Evolutionary conservation across 202 grass and related monocot species (phyloP).

Genomic region (Zoysia matrella): DNA sequence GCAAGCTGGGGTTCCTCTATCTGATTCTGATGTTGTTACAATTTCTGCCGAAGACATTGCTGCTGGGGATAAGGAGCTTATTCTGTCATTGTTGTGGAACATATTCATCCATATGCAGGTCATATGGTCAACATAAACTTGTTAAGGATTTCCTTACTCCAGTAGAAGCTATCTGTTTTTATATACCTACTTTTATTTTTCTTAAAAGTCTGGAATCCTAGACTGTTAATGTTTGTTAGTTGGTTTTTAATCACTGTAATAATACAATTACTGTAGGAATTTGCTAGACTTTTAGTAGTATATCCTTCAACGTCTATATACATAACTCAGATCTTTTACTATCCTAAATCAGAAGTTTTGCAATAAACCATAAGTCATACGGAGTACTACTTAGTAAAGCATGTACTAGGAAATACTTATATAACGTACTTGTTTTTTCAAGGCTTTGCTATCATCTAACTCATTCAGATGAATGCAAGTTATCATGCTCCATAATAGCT

Average conservation of each 20-base stretch:
- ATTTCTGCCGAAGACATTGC: slow-evolving; percentile 61
- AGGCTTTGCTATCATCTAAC: slow-evolving; percentile 11
- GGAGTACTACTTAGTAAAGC: too few relatives aligned
- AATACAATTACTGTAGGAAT: background rate
- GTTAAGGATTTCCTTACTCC: background rate
- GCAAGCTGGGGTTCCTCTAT: slow-evolving; percentile 41
- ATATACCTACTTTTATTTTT: background rate
- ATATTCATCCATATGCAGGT: slow-evolving; percentile 65
- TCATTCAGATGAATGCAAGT: background rate
- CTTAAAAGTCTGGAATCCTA: slow-evolving; percentile 15
- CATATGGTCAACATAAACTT: slow-evolving; percentile 18
- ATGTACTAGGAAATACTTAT: background rate
- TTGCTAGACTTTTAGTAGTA: background rate
- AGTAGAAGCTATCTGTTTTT: background rate
- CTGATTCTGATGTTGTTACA: slow-evolving; percentile 57
- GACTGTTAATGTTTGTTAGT: slow-evolving; percentile 13
- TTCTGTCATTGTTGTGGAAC: slow-evolving; percentile 65
- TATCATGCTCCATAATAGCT: background rate
- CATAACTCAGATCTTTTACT: slow-evolving; percentile 13
- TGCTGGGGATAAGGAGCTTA: slow-evolving; percentile 67
- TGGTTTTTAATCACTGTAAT: background rate
- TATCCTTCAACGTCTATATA: background rate
- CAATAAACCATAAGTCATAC: too few relatives aligned
- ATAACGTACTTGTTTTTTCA: background rate
- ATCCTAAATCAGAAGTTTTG: slow-evolving; percentile 3